Evolutionary conservation across 495 filamentous ascomycete species (phyloP).

Genomic region (Aspergillus incahuasiensis): DNA sequence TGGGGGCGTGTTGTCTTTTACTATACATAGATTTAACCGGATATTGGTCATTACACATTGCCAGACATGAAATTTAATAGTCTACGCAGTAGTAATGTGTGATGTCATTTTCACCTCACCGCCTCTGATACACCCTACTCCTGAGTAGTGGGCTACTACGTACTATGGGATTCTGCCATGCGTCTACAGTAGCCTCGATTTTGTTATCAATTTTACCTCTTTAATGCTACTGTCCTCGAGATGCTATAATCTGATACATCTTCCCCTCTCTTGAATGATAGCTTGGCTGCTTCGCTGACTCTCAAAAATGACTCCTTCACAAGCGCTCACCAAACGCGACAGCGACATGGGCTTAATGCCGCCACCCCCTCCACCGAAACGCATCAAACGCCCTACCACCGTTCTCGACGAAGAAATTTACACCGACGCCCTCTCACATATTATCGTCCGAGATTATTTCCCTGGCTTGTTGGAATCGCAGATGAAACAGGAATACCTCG

Average conservation of each 20-base stretch:
- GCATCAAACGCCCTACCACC: constrained; percentile 86
- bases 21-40: constrained; percentile 13
- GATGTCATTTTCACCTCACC: not conserved
- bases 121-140: too few relatives aligned
- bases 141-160: not conserved
- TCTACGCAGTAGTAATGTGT: too few relatives aligned
- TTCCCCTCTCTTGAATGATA: too few relatives aligned
- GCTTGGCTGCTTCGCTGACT: not conserved
- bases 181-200: not conserved
- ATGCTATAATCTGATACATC: constrained; percentile 1
- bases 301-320: constrained; percentile 18
- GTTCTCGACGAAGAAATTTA: constrained; percentile 94
- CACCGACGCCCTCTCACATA: constrained; percentile 83
- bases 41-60: too few relatives aligned
- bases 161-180: not conserved
- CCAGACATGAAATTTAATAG: too few relatives aligned
- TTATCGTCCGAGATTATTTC: constrained; percentile 96
- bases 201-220: not conserved
- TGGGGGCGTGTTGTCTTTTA: constrained; percentile 4
- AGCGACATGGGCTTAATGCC: constrained; percentile 79
- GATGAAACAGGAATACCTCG: constrained; percentile 84
- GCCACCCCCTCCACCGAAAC: constrained; percentile 80
- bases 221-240: not conserved
- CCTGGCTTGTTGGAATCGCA: constrained; percentile 83
- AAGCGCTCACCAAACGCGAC: constrained; percentile 35